Evolutionary conservation across 108 stramenopile species (phyloP).

Genomic region (Skeletonema grethae): DNA sequence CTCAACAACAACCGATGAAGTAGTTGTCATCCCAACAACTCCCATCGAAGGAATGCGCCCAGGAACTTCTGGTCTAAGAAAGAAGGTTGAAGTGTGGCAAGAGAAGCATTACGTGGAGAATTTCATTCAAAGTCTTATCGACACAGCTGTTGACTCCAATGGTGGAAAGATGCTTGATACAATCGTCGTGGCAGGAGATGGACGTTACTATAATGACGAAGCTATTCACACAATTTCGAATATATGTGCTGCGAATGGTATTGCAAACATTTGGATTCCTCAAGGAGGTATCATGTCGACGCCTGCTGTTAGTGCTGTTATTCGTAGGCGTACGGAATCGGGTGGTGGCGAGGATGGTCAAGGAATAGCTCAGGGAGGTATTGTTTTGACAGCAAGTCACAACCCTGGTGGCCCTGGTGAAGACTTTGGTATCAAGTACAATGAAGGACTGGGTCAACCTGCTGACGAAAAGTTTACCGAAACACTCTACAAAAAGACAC

Average conservation of each 20-base stretch:
- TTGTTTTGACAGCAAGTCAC: conserved; percentile 97
- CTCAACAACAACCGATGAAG: conserved; percentile 5
- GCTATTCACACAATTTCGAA: conserved; percentile 94
- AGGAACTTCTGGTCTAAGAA: conserved; percentile 96
- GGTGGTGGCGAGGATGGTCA: conserved; percentile 54
- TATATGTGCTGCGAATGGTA: conserved; percentile 90
- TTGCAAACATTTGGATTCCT: conserved; percentile 89
- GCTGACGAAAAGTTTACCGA: conserved; percentile 97
- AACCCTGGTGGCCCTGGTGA: conserved; percentile 99
- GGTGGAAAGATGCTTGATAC: conserved; percentile 81
- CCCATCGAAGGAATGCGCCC: conserved; percentile 89
- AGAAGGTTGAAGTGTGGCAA: conserved; percentile 92
- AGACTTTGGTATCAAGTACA: conserved; percentile 98
- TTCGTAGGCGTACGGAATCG: conserved; percentile 52
- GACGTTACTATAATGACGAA: conserved; percentile 91
- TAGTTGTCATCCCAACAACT: conserved; percentile 46
- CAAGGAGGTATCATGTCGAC: conserved; percentile 95
- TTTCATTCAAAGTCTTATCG: conserved; percentile 95
- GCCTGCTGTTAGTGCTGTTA: conserved; percentile 90
- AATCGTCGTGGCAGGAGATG: conserved; percentile 89
- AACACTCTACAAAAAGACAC: conserved; percentile 71
- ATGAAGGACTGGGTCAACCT: conserved; percentile 94
- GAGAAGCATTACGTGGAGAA: conserved; percentile 93
- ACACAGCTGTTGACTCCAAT: conserved; percentile 78
- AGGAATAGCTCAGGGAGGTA: conserved; percentile 81